Evolutionary conservation across 495 filamentous ascomycete species (phyloP), one percentile per base, ranked within the genome.

Genomic region (Endocarpon pusillum): DNA sequence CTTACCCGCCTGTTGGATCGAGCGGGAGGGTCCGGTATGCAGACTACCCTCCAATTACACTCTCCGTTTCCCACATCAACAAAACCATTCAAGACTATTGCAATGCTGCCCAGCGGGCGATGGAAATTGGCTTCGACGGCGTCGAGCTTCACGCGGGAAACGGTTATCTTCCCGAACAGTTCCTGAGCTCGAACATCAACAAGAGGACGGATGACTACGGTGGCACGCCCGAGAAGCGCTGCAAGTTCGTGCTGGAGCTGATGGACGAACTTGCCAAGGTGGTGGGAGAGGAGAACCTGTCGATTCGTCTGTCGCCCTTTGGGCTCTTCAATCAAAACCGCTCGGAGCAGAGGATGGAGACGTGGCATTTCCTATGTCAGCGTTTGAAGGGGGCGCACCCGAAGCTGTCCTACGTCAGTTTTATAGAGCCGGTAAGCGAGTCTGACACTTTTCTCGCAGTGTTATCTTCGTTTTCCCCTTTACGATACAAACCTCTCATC

Each of bases 61-160:
- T 70, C 39, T 60, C 51, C 7, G 46, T 58, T 28, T 45, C 53
- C 10, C 57, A 66, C 19, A 66, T 70, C 36, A 41, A 56, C 38
- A 39, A 52, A 3, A 17, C 47, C 41, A 12, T 68, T 42, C 10
- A 53, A 42, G 47, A 54, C 10, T 80, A 74, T 36, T 70, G 59
- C 2, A 41, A 54, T 5, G 76, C 75, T 11, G 69, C 77, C 0
- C 50, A 58, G 43, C 64, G 66, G 31, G 73, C 75, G 1, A 59
- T 74, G 1, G 58, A 58, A 32, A 76, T 74, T 5, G 78, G 76
- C 6, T 70, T 70, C 39, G 67, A 73, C 36, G 66, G 66, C 2
- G 58, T 71, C 4, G 69, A 73, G 37, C 31, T 71, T 7, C 66
- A 73, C 40, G 65, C 58, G 44, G 67, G 57, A 4, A 67, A 72